Conservation (phyloP, 2,329 filamentous ascomycete genomes). For the Coniochaeta ligniaria region DNA sequence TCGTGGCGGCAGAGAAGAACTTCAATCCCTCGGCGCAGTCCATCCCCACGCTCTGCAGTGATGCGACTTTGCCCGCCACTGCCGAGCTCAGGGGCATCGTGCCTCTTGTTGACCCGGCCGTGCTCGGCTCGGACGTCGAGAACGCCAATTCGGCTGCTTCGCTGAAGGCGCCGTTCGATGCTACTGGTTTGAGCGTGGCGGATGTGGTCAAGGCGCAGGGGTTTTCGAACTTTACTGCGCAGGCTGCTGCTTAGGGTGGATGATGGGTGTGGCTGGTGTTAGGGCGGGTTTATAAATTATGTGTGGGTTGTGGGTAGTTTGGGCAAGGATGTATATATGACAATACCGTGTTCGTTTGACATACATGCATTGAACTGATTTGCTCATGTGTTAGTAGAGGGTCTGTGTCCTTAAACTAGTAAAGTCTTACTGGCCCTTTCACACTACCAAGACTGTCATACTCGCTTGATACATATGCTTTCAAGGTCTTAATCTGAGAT, state of each 20-base stretch:
- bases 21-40: constrained; percentile 59
- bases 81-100: constrained; percentile 57
- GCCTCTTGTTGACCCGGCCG: constrained; percentile 59
- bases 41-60: constrained; percentile 56
- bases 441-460: too few species aligned
- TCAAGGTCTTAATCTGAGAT: too few species aligned
- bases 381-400: too few species aligned
- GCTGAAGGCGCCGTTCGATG: constrained; percentile 45
- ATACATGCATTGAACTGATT: too few species aligned
- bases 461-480: too few species aligned
- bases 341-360: not conserved
- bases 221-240: constrained; percentile 51
- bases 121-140: constrained; percentile 46
- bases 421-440: too few species aligned
- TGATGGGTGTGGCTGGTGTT: not conserved
- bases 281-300: not conserved
- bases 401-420: too few species aligned
- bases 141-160: constrained; percentile 53
- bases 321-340: not conserved
- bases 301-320: not conserved
- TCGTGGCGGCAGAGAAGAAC: constrained; percentile 65
- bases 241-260: constrained; percentile 3
- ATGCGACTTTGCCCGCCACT: constrained; percentile 55
- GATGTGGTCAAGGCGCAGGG: constrained; percentile 55
- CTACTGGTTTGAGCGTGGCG: constrained; percentile 57